phyloP scores from a whole-genome alignment of 306 rosid genomes.

The Cyclanthera cordifolia region DNA sequence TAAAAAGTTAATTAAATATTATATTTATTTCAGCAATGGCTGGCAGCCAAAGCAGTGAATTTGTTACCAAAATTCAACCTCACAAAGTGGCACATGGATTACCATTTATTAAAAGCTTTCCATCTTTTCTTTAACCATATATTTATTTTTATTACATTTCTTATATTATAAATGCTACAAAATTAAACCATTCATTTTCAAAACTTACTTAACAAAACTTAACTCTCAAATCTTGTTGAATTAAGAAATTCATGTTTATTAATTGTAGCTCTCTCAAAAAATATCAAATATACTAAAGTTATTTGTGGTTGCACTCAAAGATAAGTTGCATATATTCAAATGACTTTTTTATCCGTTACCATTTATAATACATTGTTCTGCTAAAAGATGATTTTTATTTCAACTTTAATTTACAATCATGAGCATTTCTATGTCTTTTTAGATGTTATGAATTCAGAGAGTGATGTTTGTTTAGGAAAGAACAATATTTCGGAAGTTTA shows the following conservation, averaged over 20 bases:
- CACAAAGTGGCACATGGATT: background rate
- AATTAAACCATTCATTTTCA: too few relatives aligned
- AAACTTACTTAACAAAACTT: too few relatives aligned
- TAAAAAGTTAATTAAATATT: background rate
- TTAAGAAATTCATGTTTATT: too few relatives aligned
- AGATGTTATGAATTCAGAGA: background rate
- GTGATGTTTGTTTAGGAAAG: background rate
- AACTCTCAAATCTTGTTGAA: too few relatives aligned
- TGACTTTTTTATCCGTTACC: too few relatives aligned
- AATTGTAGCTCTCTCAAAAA: too few relatives aligned
- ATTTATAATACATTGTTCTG: too few relatives aligned
- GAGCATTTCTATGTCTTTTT: background rate
- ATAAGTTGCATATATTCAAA: too few relatives aligned
- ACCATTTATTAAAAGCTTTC: background rate
- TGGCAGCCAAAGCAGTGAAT: conserved; percentile 1
- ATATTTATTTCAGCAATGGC: background rate
- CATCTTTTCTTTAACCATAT: background rate
- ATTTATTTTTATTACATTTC: background rate
- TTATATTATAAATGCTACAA: background rate
- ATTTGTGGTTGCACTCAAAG: too few relatives aligned
- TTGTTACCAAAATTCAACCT: background rate
- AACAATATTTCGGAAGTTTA: background rate
- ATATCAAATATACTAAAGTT: too few relatives aligned
- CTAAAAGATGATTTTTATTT: background rate
- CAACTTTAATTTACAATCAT: background rate